A percentile compares a stretch with the other conserved stretches of the same genome.
These are phyloP conservation scores for Xylariales sp. DNA, from an alignment of 2,329 filamentous ascomycete species.

Conservation along the genomic window DNA sequence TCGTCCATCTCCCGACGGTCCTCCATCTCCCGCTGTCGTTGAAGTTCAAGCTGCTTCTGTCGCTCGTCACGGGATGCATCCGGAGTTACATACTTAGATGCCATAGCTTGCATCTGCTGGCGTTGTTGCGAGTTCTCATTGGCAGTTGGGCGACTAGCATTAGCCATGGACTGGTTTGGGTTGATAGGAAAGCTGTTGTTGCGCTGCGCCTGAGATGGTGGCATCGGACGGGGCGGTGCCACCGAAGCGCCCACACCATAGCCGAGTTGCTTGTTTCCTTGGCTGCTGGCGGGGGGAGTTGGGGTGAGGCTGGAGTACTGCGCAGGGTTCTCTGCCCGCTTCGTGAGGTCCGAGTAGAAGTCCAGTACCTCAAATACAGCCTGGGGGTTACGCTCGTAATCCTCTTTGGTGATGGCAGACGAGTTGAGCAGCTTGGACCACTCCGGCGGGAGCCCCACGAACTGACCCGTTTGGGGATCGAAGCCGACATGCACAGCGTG, in stretches of 20 bases:
- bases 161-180: slow-evolving; percentile 29
- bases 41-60: slow-evolving; percentile 58
- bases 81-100: slow-evolving; percentile 48
- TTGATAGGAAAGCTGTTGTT: slow-evolving; percentile 30
- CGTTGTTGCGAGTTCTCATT: slow-evolving; percentile 47
- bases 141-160: slow-evolving; percentile 39
- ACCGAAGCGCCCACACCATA: slow-evolving; percentile 55
- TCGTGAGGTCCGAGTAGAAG: slow-evolving; percentile 81
- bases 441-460: slow-evolving; percentile 88
- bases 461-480: slow-evolving; percentile 90
- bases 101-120: slow-evolving; percentile 54
- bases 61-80: slow-evolving; percentile 51
- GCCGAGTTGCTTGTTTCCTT: slow-evolving; percentile 59
- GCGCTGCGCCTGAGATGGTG: slow-evolving; percentile 43
- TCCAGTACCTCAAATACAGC: slow-evolving; percentile 77
- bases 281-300: slow-evolving; percentile 53
- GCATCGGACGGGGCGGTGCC: slow-evolving; percentile 65
- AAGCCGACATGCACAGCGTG: slow-evolving; percentile 97
- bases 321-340: slow-evolving; percentile 66
- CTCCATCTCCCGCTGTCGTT: slow-evolving; percentile 53
- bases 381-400: slow-evolving; percentile 95
- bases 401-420: slow-evolving; percentile 96
- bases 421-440: slow-evolving; percentile 97
- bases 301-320: slow-evolving; percentile 66
- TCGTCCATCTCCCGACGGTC: slow-evolving; percentile 77